A percentile compares a stretch with the other conserved stretches of the same genome.
Evolutionary conservation across 148 eudicot species (phyloP).

Genomic region (Heliosperma pusillum): DNA sequence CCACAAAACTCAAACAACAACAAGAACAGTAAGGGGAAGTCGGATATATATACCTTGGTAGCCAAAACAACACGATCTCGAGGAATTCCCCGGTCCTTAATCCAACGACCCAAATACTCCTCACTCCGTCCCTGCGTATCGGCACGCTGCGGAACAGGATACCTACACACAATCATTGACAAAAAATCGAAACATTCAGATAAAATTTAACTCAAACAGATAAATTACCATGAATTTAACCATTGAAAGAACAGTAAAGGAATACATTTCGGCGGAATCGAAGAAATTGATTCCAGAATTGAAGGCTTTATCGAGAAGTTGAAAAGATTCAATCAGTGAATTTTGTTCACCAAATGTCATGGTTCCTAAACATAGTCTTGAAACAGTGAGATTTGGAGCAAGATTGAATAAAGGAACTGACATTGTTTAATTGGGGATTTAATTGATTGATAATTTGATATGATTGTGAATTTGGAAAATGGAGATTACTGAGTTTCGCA

Average conservation of each 20-base stretch:
- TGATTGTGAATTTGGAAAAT: not conserved
- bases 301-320: slow-evolving; percentile 66
- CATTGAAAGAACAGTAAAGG: too few relatives aligned
- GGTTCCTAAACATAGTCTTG: slow-evolving; percentile 75
- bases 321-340: slow-evolving; percentile 47
- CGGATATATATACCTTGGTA: slow-evolving; percentile 47
- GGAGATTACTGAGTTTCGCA: not conserved
- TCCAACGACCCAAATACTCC: slow-evolving; percentile 81
- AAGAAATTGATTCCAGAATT: slow-evolving; percentile 83
- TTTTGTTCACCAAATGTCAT: slow-evolving; percentile 93
- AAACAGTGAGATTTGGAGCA: slow-evolving; percentile 56
- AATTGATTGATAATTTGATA: not conserved
- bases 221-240: not conserved
- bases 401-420: slow-evolving; percentile 61
- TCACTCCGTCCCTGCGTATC: slow-evolving; percentile 87
- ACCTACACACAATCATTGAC: slow-evolving; percentile 38
- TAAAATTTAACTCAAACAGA: not conserved
- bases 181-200: not conserved
- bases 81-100: slow-evolving; percentile 48
- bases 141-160: slow-evolving; percentile 85
- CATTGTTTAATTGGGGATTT: slow-evolving; percentile 14
- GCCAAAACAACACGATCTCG: slow-evolving; percentile 67
- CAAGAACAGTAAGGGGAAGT: too few relatives aligned
- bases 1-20: too few relatives aligned
- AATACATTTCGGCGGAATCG: slow-evolving; percentile 91